Evolutionary conservation across 352 stramenopile species (phyloP).

Genomic region (Phytopythium ostracodes): DNA sequence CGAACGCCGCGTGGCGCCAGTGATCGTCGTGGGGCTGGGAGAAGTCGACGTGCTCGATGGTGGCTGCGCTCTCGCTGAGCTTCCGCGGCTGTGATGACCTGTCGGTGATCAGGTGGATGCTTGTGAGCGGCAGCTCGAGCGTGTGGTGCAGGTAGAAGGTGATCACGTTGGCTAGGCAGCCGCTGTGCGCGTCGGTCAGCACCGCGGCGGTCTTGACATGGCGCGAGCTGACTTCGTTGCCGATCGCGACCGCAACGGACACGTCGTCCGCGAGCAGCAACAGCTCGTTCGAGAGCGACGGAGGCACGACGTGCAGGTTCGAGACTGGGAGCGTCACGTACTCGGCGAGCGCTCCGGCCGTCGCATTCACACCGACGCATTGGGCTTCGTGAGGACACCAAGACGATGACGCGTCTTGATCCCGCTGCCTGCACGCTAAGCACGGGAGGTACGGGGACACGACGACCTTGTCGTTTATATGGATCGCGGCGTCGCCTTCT

Average conservation of each 20-base stretch:
- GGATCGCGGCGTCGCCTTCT: slow-evolving; percentile 6
- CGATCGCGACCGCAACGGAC: slow-evolving; percentile 32
- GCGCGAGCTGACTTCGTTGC: slow-evolving; percentile 19
- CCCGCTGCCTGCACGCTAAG: neutral
- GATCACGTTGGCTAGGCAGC: slow-evolving; percentile 20
- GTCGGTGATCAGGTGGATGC: slow-evolving; percentile 27
- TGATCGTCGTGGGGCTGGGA: neutral
- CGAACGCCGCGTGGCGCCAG: slow-evolving; percentile 14
- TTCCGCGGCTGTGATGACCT: slow-evolving; percentile 5
- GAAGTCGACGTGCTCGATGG: slow-evolving; percentile 3
- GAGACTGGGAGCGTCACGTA: slow-evolving; percentile 35
- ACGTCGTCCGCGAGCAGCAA: slow-evolving; percentile 37
- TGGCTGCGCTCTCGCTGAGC: neutral
- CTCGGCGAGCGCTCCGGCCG: slow-evolving; percentile 30
- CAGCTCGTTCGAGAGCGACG: slow-evolving; percentile 31
- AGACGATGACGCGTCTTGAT: slow-evolving; percentile 5
- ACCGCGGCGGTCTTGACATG: slow-evolving; percentile 24
- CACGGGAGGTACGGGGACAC: slow-evolving; percentile 20
- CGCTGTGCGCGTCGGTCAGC: slow-evolving; percentile 13
- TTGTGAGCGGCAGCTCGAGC: slow-evolving; percentile 11
- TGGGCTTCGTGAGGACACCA: slow-evolving; percentile 1
- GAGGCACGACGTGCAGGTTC: slow-evolving; percentile 28
- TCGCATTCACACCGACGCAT: slow-evolving; percentile 28
- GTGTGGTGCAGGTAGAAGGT: slow-evolving; percentile 23
- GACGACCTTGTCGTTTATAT: slow-evolving; percentile 31